These are phyloP conservation scores for Lachancea thermotolerans DNA, from an alignment of 805 yeast genomes.

Conservation along the genomic window DNA sequence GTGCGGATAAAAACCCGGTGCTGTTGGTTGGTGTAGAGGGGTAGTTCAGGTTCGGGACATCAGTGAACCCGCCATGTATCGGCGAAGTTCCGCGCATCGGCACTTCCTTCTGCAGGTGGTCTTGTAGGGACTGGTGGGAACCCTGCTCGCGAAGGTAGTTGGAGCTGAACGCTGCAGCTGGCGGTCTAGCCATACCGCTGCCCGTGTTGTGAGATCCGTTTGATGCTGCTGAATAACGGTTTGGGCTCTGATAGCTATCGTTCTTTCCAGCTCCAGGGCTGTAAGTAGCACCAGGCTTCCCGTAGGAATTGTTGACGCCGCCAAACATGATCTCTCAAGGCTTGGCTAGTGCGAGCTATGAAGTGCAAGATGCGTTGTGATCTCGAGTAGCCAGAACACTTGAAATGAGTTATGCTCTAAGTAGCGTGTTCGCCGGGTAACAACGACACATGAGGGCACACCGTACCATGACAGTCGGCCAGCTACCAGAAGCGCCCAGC, in stretches of 20 bases:
- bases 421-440: slow-evolving; percentile 4
- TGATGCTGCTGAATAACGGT: slow-evolving; percentile 2
- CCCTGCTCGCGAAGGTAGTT: slow-evolving; percentile 34
- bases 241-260: not conserved
- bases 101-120: slow-evolving; percentile 17
- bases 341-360: not conserved
- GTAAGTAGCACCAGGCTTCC: not conserved
- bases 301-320: slow-evolving; percentile 1
- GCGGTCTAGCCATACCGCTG: slow-evolving; percentile 25
- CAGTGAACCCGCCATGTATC: slow-evolving; percentile 22
- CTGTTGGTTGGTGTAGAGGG: slow-evolving; percentile 28
- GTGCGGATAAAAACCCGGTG: slow-evolving; percentile 12
- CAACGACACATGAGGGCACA: not conserved
- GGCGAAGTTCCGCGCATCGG: slow-evolving; percentile 6
- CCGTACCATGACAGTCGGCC: no score
- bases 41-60: slow-evolving; percentile 25
- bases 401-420: no score
- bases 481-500: no score
- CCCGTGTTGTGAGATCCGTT: slow-evolving; percentile 7
- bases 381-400: not conserved
- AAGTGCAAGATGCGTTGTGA: not conserved
- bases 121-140: slow-evolving; percentile 35
- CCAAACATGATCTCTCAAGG: slow-evolving; percentile 3
- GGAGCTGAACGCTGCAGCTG: slow-evolving; percentile 31
- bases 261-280: not conserved